These are phyloP conservation scores for Phytophthora syringae DNA, from an alignment of 352 stramenopile genomes.

Conservation along the genomic window DNA sequence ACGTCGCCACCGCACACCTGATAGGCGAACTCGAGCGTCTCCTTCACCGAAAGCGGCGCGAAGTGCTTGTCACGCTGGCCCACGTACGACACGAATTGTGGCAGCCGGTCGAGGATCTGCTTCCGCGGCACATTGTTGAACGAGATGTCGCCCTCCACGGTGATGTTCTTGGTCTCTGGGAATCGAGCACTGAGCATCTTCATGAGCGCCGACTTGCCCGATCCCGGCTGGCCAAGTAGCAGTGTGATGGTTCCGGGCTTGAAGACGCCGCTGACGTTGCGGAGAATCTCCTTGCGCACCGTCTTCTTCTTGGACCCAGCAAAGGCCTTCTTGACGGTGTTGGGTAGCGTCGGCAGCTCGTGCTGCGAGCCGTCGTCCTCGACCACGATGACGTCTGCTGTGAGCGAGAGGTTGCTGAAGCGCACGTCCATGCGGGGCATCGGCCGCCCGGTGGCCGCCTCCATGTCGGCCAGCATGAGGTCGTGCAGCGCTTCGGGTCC, in stretches of 20 bases:
- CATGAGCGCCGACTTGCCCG: conserved; percentile 48
- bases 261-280: no score
- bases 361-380: conserved; percentile 24
- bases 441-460: conserved; percentile 28
- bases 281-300: conserved; percentile 45
- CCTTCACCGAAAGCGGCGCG: conserved; percentile 52
- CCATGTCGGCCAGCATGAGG: conserved; percentile 28
- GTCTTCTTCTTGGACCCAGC: conserved; percentile 32
- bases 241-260: no score
- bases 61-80: conserved; percentile 58
- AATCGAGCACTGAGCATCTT: conserved; percentile 54
- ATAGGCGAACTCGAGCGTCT: conserved; percentile 63
- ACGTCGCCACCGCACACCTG: conserved; percentile 37
- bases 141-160: conserved; percentile 39
- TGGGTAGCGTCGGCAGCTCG: conserved; percentile 42
- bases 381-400: conserved; percentile 35
- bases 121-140: conserved; percentile 46
- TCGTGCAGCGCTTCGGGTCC: conserved; percentile 42
- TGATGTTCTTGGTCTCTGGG: conserved; percentile 42
- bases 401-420: conserved; percentile 51
- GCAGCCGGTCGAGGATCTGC: conserved; percentile 38
- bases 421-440: conserved; percentile 57
- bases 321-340: conserved; percentile 42
- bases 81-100: conserved; percentile 59
- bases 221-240: no score